phyloP scores from a whole-genome alignment of 805 yeast genomes.

The Myxozyma monticola region DNA sequence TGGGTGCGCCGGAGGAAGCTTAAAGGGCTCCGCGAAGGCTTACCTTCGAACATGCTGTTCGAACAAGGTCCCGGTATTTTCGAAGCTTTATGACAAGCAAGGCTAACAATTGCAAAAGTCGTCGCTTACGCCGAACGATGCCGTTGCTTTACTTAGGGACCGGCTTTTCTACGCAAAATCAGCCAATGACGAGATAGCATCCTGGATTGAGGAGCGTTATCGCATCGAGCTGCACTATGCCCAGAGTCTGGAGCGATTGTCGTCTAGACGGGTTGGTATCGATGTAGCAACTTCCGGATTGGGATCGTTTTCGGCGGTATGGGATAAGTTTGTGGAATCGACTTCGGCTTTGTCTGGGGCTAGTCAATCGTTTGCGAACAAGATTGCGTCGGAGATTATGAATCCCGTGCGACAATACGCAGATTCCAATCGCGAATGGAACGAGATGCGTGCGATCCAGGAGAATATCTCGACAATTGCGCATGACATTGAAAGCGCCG shows the following conservation, averaged over 20 bases:
- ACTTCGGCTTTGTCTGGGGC: conserved; percentile 38
- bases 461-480: conserved; percentile 49
- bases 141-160: conserved; percentile 59
- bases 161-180: conserved; percentile 56
- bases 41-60: too few species aligned
- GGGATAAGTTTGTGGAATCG: conserved; percentile 34
- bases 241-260: conserved; percentile 47
- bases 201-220: conserved; percentile 58
- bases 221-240: conserved; percentile 51
- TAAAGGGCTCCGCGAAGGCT: too few species aligned
- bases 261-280: conserved; percentile 34
- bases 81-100: too few species aligned
- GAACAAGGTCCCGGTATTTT: too few species aligned
- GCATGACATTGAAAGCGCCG: conserved; percentile 44
- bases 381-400: conserved; percentile 43
- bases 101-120: too few species aligned
- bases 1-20: neutral
- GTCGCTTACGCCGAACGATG: conserved; percentile 55
- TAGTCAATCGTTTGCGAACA: conserved; percentile 38
- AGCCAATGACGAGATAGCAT: conserved; percentile 61
- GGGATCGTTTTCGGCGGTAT: conserved; percentile 35
- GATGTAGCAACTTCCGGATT: conserved; percentile 31
- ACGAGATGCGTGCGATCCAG: conserved; percentile 52
- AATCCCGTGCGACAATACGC: conserved; percentile 47
- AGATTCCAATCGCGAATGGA: conserved; percentile 55